Percentiles rank a stretch among this genome's conserved stretches.
phyloP scores from a whole-genome alignment of 768 basidiomycete genomes.

The Lactarius akahatsu region DNA sequence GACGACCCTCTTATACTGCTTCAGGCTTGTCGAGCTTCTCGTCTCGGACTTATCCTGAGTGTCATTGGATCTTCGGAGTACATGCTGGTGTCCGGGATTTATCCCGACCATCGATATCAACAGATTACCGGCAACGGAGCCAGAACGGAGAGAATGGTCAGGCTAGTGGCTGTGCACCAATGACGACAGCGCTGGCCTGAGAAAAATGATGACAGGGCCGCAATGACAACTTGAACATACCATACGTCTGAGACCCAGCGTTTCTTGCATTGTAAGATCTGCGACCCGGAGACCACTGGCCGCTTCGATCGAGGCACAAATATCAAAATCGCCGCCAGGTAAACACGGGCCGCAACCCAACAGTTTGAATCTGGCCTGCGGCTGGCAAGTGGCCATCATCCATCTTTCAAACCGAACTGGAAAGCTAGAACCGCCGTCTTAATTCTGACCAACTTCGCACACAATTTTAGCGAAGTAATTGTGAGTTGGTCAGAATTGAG shows the following conservation, averaged over 20 bases:
- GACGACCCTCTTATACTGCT: neutral
- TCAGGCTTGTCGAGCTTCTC: neutral
- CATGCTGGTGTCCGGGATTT: neutral
- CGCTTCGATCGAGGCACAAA: too few species aligned
- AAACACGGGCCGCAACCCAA: neutral
- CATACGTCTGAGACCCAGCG: neutral
- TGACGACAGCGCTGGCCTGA: neutral
- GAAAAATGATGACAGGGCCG: neutral
- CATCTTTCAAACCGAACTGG: neutral
- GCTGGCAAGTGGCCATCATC: too few species aligned
- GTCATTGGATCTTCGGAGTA: neutral
- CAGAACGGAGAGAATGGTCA: too few species aligned
- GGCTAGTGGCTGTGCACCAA: neutral
- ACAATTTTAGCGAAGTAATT: too few species aligned
- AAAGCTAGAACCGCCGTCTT: neutral
- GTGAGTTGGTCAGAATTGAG: too few species aligned
- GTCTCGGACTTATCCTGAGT: conserved; percentile 1
- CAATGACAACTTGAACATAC: neutral
- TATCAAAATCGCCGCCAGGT: neutral
- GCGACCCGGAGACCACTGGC: too few species aligned
- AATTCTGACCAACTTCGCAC: neutral
- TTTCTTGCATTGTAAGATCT: too few species aligned
- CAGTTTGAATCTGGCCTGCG: too few species aligned
- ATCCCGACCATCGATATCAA: neutral
- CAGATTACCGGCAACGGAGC: neutral